Evolutionary conservation across 331 rosid species (phyloP), one percentile per base, ranked within the genome.

Genomic region (Quercus tomentella): DNA sequence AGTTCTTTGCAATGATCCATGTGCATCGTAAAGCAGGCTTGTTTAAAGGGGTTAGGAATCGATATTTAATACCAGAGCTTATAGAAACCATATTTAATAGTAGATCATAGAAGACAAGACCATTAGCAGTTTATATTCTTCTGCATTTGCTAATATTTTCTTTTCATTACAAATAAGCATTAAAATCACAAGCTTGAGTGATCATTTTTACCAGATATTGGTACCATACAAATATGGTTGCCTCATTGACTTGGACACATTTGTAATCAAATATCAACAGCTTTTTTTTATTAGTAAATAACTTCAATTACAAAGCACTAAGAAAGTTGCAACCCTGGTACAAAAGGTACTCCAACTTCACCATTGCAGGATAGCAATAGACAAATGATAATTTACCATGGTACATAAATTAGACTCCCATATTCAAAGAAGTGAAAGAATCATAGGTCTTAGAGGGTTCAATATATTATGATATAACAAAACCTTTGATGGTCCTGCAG

Each of bases 401-500:
- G 68, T 3, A 21, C n/a, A 66, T 11, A 45, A 22, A 51, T 62
- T 52, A 30, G 15, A 49, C 6, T 43, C 31, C 74, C 75, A 61
- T 20, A 52, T 74, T 23, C 62, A 70, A 56, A 75, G 62, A 85
- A 63, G 41, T 33, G 56, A 10, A 35, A 73, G 21, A 43, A 77
- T 16, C 49, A 8, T 61, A 45, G 16, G 25, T 45, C 23, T 3
- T 30, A 22, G 28, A 21, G 74, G 70, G 82, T 74, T 26, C 52
- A 63, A 21, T 76, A 30, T 71, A 37, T 62, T 72, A 67, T 8
- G 51, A 62, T 56, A 83, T 56, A 81, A 61, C 26, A 69, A 79
- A 81, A 93, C 97, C 98, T 87, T 91, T 77, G 95, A 77, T 7
- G 98, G 98, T 75, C 97, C 98, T 16, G 90, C 93, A 17, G 89